Percentiles rank a stretch among this genome's conserved stretches.
Conservation (phyloP, 129 eudicot species). For the Silybum marianum region DNA sequence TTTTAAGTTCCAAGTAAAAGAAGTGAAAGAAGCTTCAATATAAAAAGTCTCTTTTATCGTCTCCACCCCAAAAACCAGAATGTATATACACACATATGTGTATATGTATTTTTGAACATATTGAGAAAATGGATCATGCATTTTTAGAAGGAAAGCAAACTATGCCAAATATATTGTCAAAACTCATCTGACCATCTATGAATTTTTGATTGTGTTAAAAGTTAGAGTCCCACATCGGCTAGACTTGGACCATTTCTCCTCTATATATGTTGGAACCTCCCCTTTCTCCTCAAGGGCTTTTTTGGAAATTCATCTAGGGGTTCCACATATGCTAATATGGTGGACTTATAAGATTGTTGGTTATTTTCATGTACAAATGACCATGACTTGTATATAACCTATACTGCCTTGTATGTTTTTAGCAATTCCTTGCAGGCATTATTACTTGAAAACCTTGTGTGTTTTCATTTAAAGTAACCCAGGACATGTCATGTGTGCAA, state of each 20-base stretch:
- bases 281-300: too few relatives aligned
- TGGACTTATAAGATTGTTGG: neutral
- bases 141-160: neutral
- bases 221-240: neutral
- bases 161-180: neutral
- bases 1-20: constrained; percentile 1
- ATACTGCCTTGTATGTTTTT: neutral
- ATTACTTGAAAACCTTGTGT: constrained; percentile 7
- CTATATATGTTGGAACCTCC: too few relatives aligned
- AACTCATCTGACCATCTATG: neutral
- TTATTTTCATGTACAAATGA: constrained; percentile 1
- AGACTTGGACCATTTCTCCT: too few relatives aligned
- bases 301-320: too few relatives aligned
- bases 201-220: neutral
- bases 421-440: neutral
- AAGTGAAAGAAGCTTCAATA: neutral
- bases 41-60: neutral
- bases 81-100: neutral
- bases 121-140: neutral
- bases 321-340: too few relatives aligned
- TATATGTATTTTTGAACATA: neutral
- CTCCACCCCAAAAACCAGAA: neutral
- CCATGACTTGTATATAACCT: neutral
- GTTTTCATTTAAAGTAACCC: neutral
- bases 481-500: neutral